phyloP scores from a whole-genome alignment of 2,329 filamentous ascomycete genomes.

The Botrytis paeoniae region DNA sequence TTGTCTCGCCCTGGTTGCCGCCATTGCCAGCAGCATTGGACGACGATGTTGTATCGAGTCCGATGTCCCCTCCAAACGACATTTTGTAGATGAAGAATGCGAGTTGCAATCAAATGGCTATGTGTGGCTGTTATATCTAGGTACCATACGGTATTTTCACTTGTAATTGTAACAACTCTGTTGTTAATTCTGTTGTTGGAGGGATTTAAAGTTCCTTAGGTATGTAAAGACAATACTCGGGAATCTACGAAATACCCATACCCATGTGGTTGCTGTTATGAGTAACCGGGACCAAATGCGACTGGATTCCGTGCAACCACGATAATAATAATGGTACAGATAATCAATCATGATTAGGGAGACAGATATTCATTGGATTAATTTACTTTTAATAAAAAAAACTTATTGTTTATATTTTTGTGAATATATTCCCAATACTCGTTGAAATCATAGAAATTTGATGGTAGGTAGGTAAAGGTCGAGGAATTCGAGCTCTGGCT shows the following conservation, averaged over 20 bases:
- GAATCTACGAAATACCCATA: background rate
- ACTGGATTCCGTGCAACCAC: background rate
- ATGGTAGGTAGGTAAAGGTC: background rate
- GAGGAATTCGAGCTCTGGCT: background rate
- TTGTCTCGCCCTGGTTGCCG: slow-evolving; percentile 4
- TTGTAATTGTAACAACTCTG: background rate
- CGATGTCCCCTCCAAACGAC: slow-evolving; percentile 17
- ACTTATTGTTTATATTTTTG: background rate
- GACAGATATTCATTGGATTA: no score
- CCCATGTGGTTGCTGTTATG: background rate
- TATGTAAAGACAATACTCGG: background rate
- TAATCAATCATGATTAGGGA: background rate
- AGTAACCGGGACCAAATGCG: background rate
- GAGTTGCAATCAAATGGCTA: background rate
- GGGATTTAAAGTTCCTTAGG: background rate
- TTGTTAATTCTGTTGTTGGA: background rate
- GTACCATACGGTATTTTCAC: background rate
- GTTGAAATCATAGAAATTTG: background rate
- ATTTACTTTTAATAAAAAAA: background rate
- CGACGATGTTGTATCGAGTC: slow-evolving; percentile 2
- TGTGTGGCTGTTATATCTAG: background rate
- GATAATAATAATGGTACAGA: background rate
- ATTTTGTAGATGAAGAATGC: slow-evolving; percentile 1
- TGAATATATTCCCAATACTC: background rate
- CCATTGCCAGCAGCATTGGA: background rate